Base-by-base conservation (phyloP, 129 eudicot genomes). In the Apium graveolens region DNA sequence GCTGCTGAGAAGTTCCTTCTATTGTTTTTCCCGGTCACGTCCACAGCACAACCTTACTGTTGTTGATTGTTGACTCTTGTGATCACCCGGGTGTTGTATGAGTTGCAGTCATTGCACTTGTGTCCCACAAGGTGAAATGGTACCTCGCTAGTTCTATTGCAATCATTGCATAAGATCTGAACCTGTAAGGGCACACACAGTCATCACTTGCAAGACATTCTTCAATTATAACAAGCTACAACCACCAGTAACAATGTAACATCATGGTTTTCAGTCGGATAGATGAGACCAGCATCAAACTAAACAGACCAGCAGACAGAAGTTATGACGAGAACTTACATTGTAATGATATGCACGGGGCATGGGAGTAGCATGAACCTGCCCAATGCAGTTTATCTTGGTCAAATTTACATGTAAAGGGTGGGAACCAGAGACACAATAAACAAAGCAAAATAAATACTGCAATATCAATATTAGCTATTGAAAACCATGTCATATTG, bases 81-180 rank as follows among this genome's bases (percentile, higher is more conserved):
- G 41, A 87, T 89, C 84, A 85, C 83, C 20, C 98, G 89, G 48
- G 98, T 94, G 82, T 94, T 94, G 86, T 88, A 94, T 65, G 98
- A 94, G 69, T 83, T 86, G 76, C 98, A 94, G 45, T 87, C 84
- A 80, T 79, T 60, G 87, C 98, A 94, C 74, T 94, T 94, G 84
- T 91, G 97, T 16, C 98, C 98, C 37, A 88, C 69, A 53, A 94
- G 85, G 84, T 94, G 98, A 78, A 89, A 94, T 1, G 49, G 57
- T 66, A 86, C 87, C 80, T 79, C 83, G 85, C 98, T 84, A 0
- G 87, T 88, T 57, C 82, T 85, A 85, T 92, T 92, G 85, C 98
- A 94, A 79, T 94, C 98, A 11, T 94, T 94, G 96, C 98, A 94
- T 70, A 94, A 83, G 35, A 91, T 91, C 16, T 79, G 65, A 78